phyloP scores from a whole-genome alignment of 2,329 filamentous ascomycete species.

The Parasarocladium wereldwijsianum region DNA sequence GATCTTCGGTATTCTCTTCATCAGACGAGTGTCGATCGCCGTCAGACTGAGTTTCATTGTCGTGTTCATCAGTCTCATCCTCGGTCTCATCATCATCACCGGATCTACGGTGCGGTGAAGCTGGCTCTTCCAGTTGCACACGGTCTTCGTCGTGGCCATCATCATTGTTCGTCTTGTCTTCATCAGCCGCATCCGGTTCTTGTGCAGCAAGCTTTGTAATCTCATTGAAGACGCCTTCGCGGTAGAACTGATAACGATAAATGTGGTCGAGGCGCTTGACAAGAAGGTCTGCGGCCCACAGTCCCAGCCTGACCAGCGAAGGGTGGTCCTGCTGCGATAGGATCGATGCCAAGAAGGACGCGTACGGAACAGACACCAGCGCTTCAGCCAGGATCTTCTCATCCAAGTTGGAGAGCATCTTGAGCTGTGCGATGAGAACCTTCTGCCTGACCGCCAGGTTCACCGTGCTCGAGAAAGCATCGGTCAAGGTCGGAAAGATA shows the following conservation, averaged over 20 bases:
- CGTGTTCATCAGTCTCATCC: conserved; percentile 23
- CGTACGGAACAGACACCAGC: conserved; percentile 77
- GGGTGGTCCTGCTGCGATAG: conserved; percentile 90
- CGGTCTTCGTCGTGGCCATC: conserved; percentile 5
- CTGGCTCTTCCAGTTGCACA: conserved; percentile 12
- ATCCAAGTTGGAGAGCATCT: conserved; percentile 96
- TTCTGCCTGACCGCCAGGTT: conserved; percentile 91
- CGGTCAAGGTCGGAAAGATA: conserved; percentile 83
- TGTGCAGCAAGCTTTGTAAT: conserved; percentile 63
- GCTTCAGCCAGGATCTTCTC: conserved; percentile 72
- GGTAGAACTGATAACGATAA: conserved; percentile 92
- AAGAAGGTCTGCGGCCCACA: conserved; percentile 81
- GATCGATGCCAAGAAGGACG: conserved; percentile 89
- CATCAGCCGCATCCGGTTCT: conserved; percentile 19
- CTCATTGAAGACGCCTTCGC: conserved; percentile 88
- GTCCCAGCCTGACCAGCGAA: conserved; percentile 67
- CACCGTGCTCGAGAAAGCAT: conserved; percentile 94
- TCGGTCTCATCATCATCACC: conserved; percentile 12
- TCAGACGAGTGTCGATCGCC: too few species aligned
- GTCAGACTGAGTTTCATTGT: too few species aligned
- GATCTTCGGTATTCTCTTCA: conserved; percentile 23
- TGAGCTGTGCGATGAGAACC: conserved; percentile 86
- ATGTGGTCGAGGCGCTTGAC: conserved; percentile 72
- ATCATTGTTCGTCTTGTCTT: conserved; percentile 11
- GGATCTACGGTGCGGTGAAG: conserved; percentile 7